Conservation (phyloP, 108 stramenopile genomes). For the Discostella pseudostelligera region DNA sequence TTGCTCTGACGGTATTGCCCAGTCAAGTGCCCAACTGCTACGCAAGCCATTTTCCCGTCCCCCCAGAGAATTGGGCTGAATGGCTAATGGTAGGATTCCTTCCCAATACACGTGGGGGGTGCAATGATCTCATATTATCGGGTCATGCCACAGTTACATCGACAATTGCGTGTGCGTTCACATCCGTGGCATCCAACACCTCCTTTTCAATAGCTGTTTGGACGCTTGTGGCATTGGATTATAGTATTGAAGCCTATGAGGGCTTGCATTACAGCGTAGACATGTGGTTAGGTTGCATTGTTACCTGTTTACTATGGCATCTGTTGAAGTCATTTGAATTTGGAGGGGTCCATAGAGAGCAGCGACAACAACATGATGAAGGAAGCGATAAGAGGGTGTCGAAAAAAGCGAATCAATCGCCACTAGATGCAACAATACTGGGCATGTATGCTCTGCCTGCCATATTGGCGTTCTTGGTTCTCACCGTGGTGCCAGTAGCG, state of each 20-base stretch:
- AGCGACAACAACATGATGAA: slow-evolving; percentile 3
- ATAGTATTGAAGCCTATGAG: slow-evolving; percentile 74
- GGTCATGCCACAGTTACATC: slow-evolving; percentile 84
- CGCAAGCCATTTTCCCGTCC: slow-evolving; percentile 63
- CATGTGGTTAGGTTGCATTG: slow-evolving; percentile 79
- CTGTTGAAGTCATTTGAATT: slow-evolving; percentile 48
- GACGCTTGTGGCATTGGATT: slow-evolving; percentile 71
- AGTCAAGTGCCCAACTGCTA: slow-evolving; percentile 68
- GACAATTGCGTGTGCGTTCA: slow-evolving; percentile 63
- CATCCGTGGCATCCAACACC: slow-evolving; percentile 52
- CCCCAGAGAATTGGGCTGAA: slow-evolving; percentile 57
- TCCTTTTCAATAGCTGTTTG: slow-evolving; percentile 63
- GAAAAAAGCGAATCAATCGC: background rate
- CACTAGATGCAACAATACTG: slow-evolving; percentile 28
- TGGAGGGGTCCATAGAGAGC: slow-evolving; percentile 17
- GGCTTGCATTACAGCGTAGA: slow-evolving; percentile 86
- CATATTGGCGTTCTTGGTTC: slow-evolving; percentile 45
- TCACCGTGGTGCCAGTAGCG: slow-evolving; percentile 56
- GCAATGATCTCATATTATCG: slow-evolving; percentile 82
- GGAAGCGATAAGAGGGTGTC: slow-evolving; percentile 1
- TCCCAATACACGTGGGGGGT: slow-evolving; percentile 71
- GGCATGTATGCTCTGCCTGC: slow-evolving; percentile 59
- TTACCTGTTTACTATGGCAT: slow-evolving; percentile 69
- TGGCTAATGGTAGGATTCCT: slow-evolving; percentile 74
- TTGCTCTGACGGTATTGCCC: slow-evolving; percentile 73